Percentiles rank a stretch among this genome's conserved stretches.
Evolutionary conservation across 345 rosid genomes (phyloP).

Genomic region (Ceriops zippeliana): DNA sequence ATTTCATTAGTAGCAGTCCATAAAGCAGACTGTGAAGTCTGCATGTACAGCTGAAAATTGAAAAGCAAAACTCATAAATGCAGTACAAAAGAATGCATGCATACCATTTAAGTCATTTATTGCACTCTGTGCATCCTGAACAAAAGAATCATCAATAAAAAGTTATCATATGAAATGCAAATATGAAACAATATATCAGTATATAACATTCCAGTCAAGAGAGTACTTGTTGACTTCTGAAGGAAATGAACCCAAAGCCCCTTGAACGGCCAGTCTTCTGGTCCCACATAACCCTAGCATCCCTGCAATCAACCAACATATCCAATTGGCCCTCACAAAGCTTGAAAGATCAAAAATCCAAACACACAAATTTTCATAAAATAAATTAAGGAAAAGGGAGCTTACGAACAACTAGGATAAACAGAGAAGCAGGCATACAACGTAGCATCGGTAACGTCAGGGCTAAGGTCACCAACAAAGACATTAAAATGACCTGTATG

Average conservation of each 20-base stretch:
- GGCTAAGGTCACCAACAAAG: conserved; percentile 40
- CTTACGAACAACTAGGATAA: conserved; percentile 31
- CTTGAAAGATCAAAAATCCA: neutral
- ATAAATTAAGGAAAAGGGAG: conserved; percentile 3
- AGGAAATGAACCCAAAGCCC: conserved; percentile 97
- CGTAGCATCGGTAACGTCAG: conserved; percentile 40
- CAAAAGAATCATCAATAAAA: neutral
- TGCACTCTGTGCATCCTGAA: conserved; percentile 94
- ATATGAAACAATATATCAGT: neutral
- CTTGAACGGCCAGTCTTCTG: conserved; percentile 98
- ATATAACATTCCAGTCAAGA: neutral
- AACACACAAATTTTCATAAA: neutral
- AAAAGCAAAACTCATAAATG: no score
- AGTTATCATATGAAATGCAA: neutral
- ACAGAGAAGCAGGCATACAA: conserved; percentile 28
- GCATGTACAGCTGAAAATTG: neutral
- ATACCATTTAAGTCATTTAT: conserved; percentile 88
- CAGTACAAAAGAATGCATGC: neutral
- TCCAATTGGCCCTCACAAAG: neutral
- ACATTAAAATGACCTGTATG: conserved; percentile 29
- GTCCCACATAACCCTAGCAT: conserved; percentile 92
- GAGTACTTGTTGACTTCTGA: conserved; percentile 78
- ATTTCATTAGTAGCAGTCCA: neutral
- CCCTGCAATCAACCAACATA: conserved; percentile 8
- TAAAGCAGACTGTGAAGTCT: neutral